phyloP scores from a whole-genome alignment of 2,329 filamentous ascomycete genomes.

The Scedosporium aurantiacum region DNA sequence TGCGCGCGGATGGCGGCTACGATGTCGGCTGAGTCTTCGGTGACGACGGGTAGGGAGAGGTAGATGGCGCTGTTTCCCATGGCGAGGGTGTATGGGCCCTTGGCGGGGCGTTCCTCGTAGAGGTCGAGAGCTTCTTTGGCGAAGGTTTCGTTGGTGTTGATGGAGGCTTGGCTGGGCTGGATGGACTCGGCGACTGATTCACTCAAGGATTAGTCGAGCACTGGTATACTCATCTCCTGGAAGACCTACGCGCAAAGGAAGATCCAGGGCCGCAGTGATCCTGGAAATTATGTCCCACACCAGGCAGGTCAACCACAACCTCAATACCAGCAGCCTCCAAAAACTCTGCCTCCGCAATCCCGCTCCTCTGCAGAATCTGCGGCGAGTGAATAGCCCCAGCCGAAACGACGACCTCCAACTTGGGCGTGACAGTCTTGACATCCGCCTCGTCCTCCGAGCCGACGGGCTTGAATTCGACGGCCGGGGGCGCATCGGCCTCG shows the following conservation, averaged over 20 bases:
- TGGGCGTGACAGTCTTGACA: constrained; percentile 6
- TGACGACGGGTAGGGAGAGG: constrained; percentile 17
- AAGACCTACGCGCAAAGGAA: constrained; percentile 10
- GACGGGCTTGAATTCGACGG: constrained; percentile 7
- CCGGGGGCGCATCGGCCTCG: constrained; percentile 8
- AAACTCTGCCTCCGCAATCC: constrained; percentile 29
- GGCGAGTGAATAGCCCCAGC: constrained; percentile 39
- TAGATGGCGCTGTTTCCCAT: constrained; percentile 21
- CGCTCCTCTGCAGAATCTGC: constrained; percentile 38
- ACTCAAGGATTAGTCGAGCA: not conserved
- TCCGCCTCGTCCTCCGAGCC: not conserved
- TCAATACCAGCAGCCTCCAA: constrained; percentile 30
- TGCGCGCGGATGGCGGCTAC: constrained; percentile 15
- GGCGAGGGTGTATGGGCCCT: constrained; percentile 25
- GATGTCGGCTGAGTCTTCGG: constrained; percentile 13
- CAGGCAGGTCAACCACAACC: constrained; percentile 35
- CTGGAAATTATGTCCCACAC: constrained; percentile 47
- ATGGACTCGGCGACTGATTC: not conserved
- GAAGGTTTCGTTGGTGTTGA: constrained; percentile 9
- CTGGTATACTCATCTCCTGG: not conserved
- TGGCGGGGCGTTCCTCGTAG: constrained; percentile 20
- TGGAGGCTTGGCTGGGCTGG: not conserved
- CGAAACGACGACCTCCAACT: constrained; percentile 32
- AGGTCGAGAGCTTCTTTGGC: constrained; percentile 16
- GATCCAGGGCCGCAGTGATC: constrained; percentile 33